Evolutionary conservation across 2,329 filamentous ascomycete genomes (phyloP).

Genomic region (Monosporascus ibericus): DNA sequence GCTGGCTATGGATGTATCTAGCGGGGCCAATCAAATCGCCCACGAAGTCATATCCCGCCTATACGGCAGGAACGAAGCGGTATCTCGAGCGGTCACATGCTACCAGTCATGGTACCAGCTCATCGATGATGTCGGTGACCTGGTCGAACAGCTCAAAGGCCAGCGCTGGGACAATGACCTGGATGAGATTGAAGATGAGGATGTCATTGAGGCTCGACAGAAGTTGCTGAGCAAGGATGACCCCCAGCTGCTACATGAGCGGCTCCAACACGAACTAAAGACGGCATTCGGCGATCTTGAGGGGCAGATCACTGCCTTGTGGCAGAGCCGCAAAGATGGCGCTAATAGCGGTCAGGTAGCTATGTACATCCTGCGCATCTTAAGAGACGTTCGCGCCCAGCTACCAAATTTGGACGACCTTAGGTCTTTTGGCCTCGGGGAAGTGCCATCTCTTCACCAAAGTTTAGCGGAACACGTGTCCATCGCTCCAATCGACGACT

Average conservation of each 20-base stretch:
- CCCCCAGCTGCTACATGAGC: conserved; percentile 54
- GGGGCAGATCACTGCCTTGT: conserved; percentile 44
- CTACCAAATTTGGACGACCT: conserved; percentile 49
- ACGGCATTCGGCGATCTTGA: conserved; percentile 55
- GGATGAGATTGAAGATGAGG: conserved; percentile 68
- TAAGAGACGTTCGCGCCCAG: conserved; percentile 66
- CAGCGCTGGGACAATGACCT: conserved; percentile 72
- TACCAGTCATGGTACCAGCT: conserved; percentile 71
- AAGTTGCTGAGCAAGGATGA: conserved; percentile 67
- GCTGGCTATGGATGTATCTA: conserved; percentile 58
- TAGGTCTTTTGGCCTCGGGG: conserved; percentile 50
- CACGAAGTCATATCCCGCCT: conserved; percentile 61
- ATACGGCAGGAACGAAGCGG: conserved; percentile 64
- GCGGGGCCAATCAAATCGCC: conserved; percentile 63
- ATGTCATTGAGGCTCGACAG: conserved; percentile 61
- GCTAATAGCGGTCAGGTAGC: conserved; percentile 46
- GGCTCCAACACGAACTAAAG: conserved; percentile 49
- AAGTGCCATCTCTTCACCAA: conserved; percentile 60
- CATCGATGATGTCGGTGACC: conserved; percentile 58
- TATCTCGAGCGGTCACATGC: conserved; percentile 53
- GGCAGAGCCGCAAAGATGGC: conserved; percentile 38
- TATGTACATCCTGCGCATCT: conserved; percentile 64
- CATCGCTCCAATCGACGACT: conserved; percentile 40
- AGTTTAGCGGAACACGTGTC: conserved; percentile 51
- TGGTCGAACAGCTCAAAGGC: conserved; percentile 59